phyloP scores from a whole-genome alignment of 306 rosid species.

The Alnus rubra region DNA sequence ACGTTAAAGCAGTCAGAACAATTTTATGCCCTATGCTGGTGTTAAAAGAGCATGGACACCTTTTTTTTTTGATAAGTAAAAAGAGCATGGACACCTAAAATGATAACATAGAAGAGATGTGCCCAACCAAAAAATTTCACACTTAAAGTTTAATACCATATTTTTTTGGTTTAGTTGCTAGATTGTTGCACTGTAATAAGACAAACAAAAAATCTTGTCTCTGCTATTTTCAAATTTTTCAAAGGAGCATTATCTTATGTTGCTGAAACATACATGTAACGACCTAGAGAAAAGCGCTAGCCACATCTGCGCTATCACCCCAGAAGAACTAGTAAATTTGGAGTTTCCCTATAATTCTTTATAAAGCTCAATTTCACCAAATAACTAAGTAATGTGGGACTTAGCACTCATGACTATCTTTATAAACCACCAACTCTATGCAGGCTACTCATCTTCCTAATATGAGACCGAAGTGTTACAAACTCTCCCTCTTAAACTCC shows the following conservation, averaged over 20 bases:
- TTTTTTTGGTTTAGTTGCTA: not conserved
- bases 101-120: not conserved
- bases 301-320: too few species aligned
- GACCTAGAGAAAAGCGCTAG: too few species aligned
- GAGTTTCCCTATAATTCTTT: too few species aligned
- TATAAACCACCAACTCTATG: too few species aligned
- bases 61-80: too few species aligned
- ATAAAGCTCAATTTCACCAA: too few species aligned
- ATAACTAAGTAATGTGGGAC: too few species aligned
- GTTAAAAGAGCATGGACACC: slow-evolving; percentile 3
- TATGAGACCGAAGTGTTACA: too few species aligned
- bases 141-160: not conserved
- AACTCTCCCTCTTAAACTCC: too few species aligned
- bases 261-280: not conserved
- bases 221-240: not conserved
- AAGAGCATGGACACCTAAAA: slow-evolving; percentile 5
- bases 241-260: not conserved
- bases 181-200: not conserved
- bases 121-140: not conserved
- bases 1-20: slow-evolving; percentile 3
- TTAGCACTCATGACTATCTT: too few species aligned
- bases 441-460: too few species aligned
- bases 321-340: too few species aligned
- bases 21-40: slow-evolving; percentile 3
- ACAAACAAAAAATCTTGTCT: not conserved